Conservation (phyloP, 2,329 filamentous ascomycete genomes). For the Fusarium sp. region DNA sequence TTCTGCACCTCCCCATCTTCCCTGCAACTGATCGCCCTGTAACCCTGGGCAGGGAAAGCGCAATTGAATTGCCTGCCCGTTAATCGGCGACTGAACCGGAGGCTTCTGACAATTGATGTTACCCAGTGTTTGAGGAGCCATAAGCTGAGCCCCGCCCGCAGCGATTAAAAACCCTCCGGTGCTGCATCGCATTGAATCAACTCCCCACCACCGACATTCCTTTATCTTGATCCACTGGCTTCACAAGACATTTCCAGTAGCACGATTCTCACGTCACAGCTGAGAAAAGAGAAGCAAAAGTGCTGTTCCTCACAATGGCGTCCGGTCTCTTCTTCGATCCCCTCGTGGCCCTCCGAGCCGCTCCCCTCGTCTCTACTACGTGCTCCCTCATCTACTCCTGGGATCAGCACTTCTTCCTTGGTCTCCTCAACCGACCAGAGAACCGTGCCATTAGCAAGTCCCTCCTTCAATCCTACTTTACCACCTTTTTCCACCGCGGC, state of each 20-base stretch:
- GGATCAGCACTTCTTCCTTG: neutral
- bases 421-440: neutral
- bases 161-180: neutral
- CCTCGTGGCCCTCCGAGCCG: neutral
- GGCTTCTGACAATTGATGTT: neutral
- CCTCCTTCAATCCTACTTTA: neutral
- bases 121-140: neutral
- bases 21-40: neutral
- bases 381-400: neutral
- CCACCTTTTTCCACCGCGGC: neutral
- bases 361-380: neutral
- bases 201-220: neutral
- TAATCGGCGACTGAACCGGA: neutral
- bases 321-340: neutral
- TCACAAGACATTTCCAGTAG: neutral
- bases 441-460: neutral
- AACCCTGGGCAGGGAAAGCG: neutral
- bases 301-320: neutral
- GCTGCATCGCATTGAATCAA: neutral
- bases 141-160: neutral
- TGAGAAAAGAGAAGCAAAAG: neutral
- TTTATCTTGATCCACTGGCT: neutral
- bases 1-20: neutral
- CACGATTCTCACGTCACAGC: neutral
- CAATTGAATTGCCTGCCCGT: neutral